Conservation (phyloP, 2,329 filamentous ascomycete species). For the Paraphoma chrysanthemicola region DNA sequence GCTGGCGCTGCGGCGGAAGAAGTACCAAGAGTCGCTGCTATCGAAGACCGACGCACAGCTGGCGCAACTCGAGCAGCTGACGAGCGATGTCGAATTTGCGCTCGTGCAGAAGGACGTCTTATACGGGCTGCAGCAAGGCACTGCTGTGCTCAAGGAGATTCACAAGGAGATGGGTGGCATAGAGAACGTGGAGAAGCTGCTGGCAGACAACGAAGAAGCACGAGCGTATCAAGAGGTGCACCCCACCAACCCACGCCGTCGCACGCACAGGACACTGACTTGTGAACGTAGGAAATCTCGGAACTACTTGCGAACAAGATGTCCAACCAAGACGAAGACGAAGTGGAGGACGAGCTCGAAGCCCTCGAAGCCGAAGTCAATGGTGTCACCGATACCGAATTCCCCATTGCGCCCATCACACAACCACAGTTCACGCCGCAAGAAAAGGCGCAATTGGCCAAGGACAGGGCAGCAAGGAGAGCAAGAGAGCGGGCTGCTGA, state of each 20-base stretch:
- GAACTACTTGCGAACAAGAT: slow-evolving; percentile 88
- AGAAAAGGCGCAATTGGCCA: slow-evolving; percentile 37
- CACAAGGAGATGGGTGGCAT: slow-evolving; percentile 95
- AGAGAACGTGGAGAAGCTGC: slow-evolving; percentile 91
- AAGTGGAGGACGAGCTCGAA: slow-evolving; percentile 94
- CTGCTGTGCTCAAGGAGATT: slow-evolving; percentile 86
- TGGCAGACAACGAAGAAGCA: slow-evolving; percentile 91
- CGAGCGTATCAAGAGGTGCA: slow-evolving; percentile 86
- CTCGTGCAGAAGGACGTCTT: slow-evolving; percentile 96
- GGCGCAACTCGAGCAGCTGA: slow-evolving; percentile 90
- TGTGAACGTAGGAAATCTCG: slow-evolving; percentile 76
- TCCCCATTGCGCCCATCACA: slow-evolving; percentile 51
- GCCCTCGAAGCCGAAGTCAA: slow-evolving; percentile 73
- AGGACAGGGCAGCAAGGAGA: slow-evolving; percentile 42
- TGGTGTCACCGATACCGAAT: slow-evolving; percentile 33
- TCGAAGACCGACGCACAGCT: slow-evolving; percentile 91
- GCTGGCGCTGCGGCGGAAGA: slow-evolving; percentile 89
- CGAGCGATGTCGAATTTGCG: slow-evolving; percentile 90
- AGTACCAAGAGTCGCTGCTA: slow-evolving; percentile 92
- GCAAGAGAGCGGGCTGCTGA: slow-evolving; percentile 41
- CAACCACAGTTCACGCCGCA: slow-evolving; percentile 39
- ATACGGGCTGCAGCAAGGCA: slow-evolving; percentile 91
- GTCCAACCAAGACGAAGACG: slow-evolving; percentile 94
- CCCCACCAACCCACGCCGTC: not conserved
- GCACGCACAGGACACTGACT: slow-evolving; percentile 4